phyloP scores from a whole-genome alignment of 148 eudicot genomes.

The Drosera capensis region DNA sequence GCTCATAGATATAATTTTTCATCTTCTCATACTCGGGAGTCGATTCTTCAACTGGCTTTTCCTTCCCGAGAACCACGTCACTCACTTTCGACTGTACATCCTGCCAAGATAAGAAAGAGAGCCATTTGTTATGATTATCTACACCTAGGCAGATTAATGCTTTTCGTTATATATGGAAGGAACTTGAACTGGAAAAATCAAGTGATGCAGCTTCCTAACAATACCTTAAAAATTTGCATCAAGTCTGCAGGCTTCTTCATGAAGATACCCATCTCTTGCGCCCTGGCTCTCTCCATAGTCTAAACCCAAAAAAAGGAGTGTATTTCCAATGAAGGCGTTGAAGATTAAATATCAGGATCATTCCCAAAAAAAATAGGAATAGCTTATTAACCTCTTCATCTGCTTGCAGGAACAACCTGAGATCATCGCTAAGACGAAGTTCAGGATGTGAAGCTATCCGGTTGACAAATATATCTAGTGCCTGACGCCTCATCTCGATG shows the following conservation, averaged over 20 bases:
- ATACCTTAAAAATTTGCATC: slow-evolving; percentile 87
- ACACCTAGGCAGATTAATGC: no score
- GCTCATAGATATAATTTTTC: slow-evolving; percentile 74
- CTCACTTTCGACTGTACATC: slow-evolving; percentile 84
- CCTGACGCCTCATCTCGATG: slow-evolving; percentile 95
- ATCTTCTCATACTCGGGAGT: slow-evolving; percentile 83
- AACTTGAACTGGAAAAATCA: background rate
- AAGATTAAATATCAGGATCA: background rate
- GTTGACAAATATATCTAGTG: slow-evolving; percentile 79
- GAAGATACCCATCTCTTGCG: slow-evolving; percentile 67
- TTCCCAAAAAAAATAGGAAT: slow-evolving; percentile 2
- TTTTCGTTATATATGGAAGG: slow-evolving; percentile 1
- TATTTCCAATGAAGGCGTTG: background rate
- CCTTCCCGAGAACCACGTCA: slow-evolving; percentile 87
- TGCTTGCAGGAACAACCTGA: slow-evolving; percentile 82
- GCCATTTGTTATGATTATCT: background rate
- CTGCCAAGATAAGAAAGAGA: slow-evolving; percentile 16
- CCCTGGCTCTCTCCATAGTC: slow-evolving; percentile 97
- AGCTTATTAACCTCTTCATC: slow-evolving; percentile 68
- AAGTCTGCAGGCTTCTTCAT: slow-evolving; percentile 73
- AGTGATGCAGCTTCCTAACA: background rate
- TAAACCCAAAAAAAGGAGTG: slow-evolving; percentile 1
- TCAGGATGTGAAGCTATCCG: slow-evolving; percentile 80
- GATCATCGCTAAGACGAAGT: slow-evolving; percentile 80
- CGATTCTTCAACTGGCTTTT: slow-evolving; percentile 81